phyloP scores from a whole-genome alignment of 2,329 filamentous ascomycete genomes.

The Trichophyton rubrum region DNA sequence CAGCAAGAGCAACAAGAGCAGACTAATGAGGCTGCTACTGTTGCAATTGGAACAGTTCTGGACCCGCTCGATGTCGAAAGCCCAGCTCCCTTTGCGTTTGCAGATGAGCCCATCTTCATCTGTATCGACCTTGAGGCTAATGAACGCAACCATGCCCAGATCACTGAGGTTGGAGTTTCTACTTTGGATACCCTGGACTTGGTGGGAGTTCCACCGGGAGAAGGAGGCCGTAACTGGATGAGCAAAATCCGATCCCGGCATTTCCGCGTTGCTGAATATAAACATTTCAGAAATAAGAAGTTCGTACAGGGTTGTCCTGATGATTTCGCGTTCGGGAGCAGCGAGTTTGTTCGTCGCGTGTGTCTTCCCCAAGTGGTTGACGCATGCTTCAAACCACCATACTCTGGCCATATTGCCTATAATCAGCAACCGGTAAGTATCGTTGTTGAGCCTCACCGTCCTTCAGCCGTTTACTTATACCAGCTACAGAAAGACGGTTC shows the following conservation, averaged over 20 bases:
- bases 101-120: constrained; percentile 55
- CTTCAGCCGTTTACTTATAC: too few species aligned
- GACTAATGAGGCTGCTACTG: constrained; percentile 17
- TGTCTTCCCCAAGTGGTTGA: constrained; percentile 38
- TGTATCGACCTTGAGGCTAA: constrained; percentile 73
- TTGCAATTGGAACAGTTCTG: constrained; percentile 18
- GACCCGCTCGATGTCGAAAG: constrained; percentile 35
- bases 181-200: constrained; percentile 60
- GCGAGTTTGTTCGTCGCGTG: constrained; percentile 41
- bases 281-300: constrained; percentile 50
- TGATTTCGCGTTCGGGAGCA: constrained; percentile 57
- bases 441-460: too few species aligned
- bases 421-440: background rate
- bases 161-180: constrained; percentile 81
- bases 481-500: too few species aligned
- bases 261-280: constrained; percentile 60
- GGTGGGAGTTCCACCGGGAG: constrained; percentile 45
- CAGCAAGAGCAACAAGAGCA: constrained; percentile 13
- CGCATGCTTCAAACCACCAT: constrained; percentile 46
- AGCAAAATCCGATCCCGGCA: constrained; percentile 56
- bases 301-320: constrained; percentile 64
- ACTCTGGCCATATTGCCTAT: constrained; percentile 26
- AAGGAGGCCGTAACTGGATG: constrained; percentile 54
- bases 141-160: constrained; percentile 50
- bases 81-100: constrained; percentile 36